Evolutionary conservation across 1,139 yeast genomes (phyloP), one percentile per base, ranked within the genome.

Genomic region (Yamadazyma triangularis): DNA sequence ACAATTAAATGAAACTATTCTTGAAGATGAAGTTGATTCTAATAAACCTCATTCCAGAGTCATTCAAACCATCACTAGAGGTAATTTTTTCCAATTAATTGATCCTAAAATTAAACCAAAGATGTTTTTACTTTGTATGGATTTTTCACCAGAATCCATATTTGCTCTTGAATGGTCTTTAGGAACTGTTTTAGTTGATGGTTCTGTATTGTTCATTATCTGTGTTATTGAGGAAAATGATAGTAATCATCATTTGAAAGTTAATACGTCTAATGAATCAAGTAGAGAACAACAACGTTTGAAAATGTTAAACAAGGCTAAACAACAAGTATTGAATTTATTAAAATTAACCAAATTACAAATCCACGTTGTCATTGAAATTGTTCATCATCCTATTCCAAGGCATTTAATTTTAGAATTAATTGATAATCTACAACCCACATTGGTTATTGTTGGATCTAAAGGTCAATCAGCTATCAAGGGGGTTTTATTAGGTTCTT

Each of bases 111-210:
- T 68, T 26, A 66, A 69, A 39, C 84, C 85, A 25, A 81, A 79
- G 51, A 74, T 84, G 55, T 86, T 79, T 55, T 64, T 86, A 34
- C 72, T 84, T 21, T 85, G 91, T 49, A 76, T 84, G 62, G 95
- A 86, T 51, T 73, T 85, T 46, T 81, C 91, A 2, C 87, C 89
- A 1, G 96, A 87, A 48, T 82, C 95, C 4, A 70, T 73, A 23
- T 86, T 84, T 55, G 94, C 96, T 0, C 66, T 89, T 26, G 94
- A 87, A 48, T 89, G 96, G 87, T 77, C 89, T 28, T 70, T 89
- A 43, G 96, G 96, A 2, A 79, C 95, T 0, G 84, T 88, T 1
- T 66, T 88, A 31, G 83, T 82, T 16, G 93, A 86, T 48, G 93
- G 93, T 0, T 84, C 88, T 36, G 88, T 88, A 1, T 58, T 89